A percentile compares a stretch with the other conserved stretches of the same genome.
phyloP scores from a whole-genome alignment of 495 filamentous ascomycete species.

The Aspergillus carlsbadensis region DNA sequence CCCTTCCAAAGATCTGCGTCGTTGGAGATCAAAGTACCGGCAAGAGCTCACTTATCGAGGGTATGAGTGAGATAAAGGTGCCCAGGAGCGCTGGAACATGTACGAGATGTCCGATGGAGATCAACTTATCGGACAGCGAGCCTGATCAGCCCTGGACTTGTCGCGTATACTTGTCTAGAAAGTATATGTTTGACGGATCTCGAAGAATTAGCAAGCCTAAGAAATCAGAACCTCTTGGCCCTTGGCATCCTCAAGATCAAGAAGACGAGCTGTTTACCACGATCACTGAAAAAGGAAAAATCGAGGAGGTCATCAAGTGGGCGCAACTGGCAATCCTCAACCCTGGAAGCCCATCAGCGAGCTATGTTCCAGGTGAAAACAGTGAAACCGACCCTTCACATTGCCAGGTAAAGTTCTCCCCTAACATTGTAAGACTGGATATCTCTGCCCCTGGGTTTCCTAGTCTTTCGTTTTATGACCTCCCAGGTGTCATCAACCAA shows the following conservation, averaged over 20 bases:
- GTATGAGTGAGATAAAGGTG: slow-evolving; percentile 73
- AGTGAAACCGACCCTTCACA: slow-evolving; percentile 17
- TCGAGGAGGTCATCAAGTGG: slow-evolving; percentile 59
- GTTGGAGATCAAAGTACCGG: slow-evolving; percentile 81
- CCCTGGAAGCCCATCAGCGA: slow-evolving; percentile 41
- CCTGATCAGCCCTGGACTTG: slow-evolving; percentile 56
- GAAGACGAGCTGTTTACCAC: slow-evolving; percentile 43
- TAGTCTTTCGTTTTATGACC: slow-evolving; percentile 74
- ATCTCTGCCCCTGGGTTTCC: slow-evolving; percentile 69
- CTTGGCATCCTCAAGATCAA: slow-evolving; percentile 40
- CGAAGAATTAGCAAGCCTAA: slow-evolving; percentile 22
- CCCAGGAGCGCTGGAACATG: slow-evolving; percentile 69
- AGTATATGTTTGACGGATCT: slow-evolving; percentile 50
- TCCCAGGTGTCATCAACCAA: slow-evolving; percentile 75
- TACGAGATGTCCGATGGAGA: slow-evolving; percentile 75
- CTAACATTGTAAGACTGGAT: slow-evolving; percentile 72
- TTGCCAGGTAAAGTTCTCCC: slow-evolving; percentile 64
- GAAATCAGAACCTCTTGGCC: slow-evolving; percentile 37
- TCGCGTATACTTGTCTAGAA: slow-evolving; percentile 56
- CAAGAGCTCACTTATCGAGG: slow-evolving; percentile 78
- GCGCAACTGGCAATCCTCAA: slow-evolving; percentile 76
- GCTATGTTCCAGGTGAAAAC: slow-evolving; percentile 51
- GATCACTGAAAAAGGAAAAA: slow-evolving; percentile 41
- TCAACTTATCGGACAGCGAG: slow-evolving; percentile 61
- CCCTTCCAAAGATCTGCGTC: slow-evolving; percentile 72